Percentiles rank a stretch among this genome's conserved stretches.
Conservation (phyloP, 306 rosid species). For the Trifolium pratense region DNA sequence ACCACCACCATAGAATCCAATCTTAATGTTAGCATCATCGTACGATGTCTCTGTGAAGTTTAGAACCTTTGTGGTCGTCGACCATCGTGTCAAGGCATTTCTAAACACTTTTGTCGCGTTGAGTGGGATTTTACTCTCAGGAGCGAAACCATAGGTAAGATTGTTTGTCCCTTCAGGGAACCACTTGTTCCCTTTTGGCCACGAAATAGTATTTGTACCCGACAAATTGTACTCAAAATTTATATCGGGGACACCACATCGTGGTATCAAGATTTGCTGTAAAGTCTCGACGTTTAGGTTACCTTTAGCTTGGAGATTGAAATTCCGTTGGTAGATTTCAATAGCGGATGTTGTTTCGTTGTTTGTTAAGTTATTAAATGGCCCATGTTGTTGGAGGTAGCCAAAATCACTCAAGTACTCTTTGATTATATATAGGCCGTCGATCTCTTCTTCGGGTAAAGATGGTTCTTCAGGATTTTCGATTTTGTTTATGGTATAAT, state of each 20-base stretch:
- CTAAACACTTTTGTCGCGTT: neutral
- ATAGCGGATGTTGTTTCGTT: neutral
- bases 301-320: neutral
- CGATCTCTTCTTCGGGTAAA: neutral
- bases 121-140: neutral
- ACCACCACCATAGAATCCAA: slow-evolving; percentile 15
- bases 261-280: neutral
- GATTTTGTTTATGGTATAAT: no score
- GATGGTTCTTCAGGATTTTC: neutral
- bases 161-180: neutral
- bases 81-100: slow-evolving; percentile 10
- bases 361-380: neutral
- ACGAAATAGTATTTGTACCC: neutral
- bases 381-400: neutral
- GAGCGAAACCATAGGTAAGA: neutral
- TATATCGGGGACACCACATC: slow-evolving; percentile 8
- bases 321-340: neutral
- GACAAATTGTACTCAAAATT: neutral
- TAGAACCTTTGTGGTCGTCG: neutral
- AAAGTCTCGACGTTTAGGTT: neutral
- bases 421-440: neutral
- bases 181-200: neutral
- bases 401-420: neutral
- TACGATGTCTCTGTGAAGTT: neutral
- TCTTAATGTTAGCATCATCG: slow-evolving; percentile 8